Evolutionary conservation across 2,329 filamentous ascomycete genomes (phyloP), one percentile per base, ranked within the genome.

Genomic region (Trichoderma breve): DNA sequence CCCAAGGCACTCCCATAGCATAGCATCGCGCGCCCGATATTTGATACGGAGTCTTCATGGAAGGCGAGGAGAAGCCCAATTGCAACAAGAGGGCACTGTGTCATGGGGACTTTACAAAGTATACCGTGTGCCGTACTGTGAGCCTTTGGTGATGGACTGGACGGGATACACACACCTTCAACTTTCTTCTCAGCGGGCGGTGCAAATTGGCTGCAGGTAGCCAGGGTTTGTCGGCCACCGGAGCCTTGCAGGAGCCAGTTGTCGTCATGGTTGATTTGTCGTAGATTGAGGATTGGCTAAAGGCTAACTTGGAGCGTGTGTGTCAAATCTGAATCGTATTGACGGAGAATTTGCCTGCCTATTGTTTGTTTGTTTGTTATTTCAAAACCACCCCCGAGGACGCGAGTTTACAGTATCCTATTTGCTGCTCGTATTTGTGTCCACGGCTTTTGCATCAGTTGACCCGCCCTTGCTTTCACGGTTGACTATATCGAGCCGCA

Each of bases 51-150:
- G 66, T 36, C 66, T 43, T 60, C 9, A 53, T 55, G 39, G 51
- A 67, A 58, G 53, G 21, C 28, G 66, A 70, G 66, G 57, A 69
- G 57, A 69, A 61, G 57, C 66, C 47, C 21, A 30, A 62, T 62
- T 70, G 57, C 39, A 70, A 60, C 2, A 61, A 26, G 64, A 43
- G 39, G 21, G 64, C 51, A 55, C 66, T 53, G 66, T 61, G 66
- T 34, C 66, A 61, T 69, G 36, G 26, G 64, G 30, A 24, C 14
- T 26, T 24, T 32, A 4, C 11, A 24, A 24, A 24, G 47, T 53
- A 53, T 62, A 69, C 55, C 57, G 55, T 69, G 66, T 51, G 21
- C 9, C 11, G 2, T 53, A 53, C 47, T 53, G 47, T 32, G 26
- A 60, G 21, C 5, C 14, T 58, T n/a, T 57, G 24, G 26, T 28